Percentiles rank a stretch among this genome's conserved stretches.
phyloP scores from a whole-genome alignment of 257 asterid genomes.

The Nicotiana tabacum region DNA sequence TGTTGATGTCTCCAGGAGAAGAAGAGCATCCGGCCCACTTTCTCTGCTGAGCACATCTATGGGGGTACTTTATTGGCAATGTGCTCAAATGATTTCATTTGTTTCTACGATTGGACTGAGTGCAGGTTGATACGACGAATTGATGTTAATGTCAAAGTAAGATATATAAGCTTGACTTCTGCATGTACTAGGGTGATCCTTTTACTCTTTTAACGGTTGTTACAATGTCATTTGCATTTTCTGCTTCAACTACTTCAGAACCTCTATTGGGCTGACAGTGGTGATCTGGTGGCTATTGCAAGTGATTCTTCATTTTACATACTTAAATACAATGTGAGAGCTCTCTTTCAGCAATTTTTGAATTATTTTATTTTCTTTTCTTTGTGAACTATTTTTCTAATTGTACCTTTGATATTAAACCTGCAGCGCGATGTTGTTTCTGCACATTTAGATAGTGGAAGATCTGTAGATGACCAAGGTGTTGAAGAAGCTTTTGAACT shows the following conservation, averaged over 20 bases:
- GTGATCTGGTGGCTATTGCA: conserved; percentile 80
- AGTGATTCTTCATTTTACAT: conserved; percentile 79
- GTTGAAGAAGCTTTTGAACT: conserved; percentile 98
- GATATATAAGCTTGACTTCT: conserved; percentile 13
- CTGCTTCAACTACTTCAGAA: conserved; percentile 46
- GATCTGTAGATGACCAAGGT: conserved; percentile 85
- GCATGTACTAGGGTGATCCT: conserved; percentile 12
- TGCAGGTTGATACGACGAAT: conserved; percentile 86
- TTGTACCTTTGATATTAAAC: conserved; percentile 14
- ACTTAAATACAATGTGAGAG: conserved; percentile 65
- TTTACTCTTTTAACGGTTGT: neutral
- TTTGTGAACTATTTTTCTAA: neutral
- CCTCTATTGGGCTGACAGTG: conserved; percentile 94
- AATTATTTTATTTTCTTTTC: neutral
- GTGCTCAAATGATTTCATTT: conserved; percentile 85
- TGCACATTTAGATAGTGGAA: conserved; percentile 87
- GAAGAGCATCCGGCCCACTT: conserved; percentile 92
- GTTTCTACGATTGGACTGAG: conserved; percentile 92
- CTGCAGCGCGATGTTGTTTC: conserved; percentile 95
- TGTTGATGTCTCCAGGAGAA: conserved; percentile 67
- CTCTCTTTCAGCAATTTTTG: neutral
- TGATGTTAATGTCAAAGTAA: conserved; percentile 92
- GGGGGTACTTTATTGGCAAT: conserved; percentile 87
- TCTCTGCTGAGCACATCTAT: conserved; percentile 84
- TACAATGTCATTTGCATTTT: conserved; percentile 10